Evolutionary conservation across 768 basidiomycete species (phyloP), one percentile per base, ranked within the genome.

Genomic region (Ramaria sp.): DNA sequence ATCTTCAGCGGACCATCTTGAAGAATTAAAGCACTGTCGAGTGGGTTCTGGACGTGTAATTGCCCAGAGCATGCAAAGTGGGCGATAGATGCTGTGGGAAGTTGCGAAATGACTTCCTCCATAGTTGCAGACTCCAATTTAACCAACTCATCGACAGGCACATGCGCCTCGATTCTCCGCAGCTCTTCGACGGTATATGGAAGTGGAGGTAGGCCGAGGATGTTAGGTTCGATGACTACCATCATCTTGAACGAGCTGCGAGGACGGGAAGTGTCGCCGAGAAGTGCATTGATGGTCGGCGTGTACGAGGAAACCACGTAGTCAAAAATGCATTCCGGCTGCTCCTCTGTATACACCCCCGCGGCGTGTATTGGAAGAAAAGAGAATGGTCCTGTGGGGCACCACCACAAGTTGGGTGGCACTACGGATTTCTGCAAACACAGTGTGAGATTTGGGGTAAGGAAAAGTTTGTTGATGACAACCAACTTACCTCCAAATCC

Each of bases 291-390:
- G 2, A 71, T 19, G 0, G 68, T 67, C 0, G 70, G 70, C 4
- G 68, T 72, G 52, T 71, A 71, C 10, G 70, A 71, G 6, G 71
- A 71, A 38, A 71, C 51, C 20, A 45, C 66, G 62, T 11, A 68
- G 43, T 42, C 61, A 56, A 0, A 61, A 9, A 52, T 62, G 46
- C 52, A 20, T 7, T 34, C 34, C 12, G 17, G 60, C 19, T 53
- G 57, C 34, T 39, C 31, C 50, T 11, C 55, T 50, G 50, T 48
- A 34, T 73, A 74, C 4, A 63, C 62, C 2, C 69, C 67, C 34
- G 75, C 74, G 1, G 72, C 73, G 24, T 75, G 75, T 12, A 76
- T 63, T 2, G 74, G 75, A 50, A 75, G 58, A 20, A 69, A 68
- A 1, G 70, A 30, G 58, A 75, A 69, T 12, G 45, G 59, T 2